These are phyloP conservation scores for Coemansia sp. DNA, from an alignment of 192 early-diverging fungal genomes.

Conservation along the genomic window DNA sequence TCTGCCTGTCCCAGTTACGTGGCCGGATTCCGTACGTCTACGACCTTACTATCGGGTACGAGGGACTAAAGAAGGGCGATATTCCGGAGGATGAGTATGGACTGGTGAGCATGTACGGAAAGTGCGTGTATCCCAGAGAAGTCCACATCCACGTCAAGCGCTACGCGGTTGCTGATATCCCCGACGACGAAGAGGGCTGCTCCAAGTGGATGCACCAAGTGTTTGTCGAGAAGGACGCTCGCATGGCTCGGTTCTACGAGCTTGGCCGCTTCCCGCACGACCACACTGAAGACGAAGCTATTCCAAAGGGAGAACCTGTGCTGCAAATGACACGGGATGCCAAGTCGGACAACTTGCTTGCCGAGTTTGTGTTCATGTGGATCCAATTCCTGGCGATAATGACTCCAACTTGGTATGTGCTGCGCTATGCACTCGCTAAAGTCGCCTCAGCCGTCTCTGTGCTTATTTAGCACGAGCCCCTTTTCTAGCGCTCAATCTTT, in stretches of 20 bases:
- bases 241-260: constrained; percentile 78
- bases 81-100: constrained; percentile 86
- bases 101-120: constrained; percentile 71
- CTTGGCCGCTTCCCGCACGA: constrained; percentile 66
- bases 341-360: constrained; percentile 10
- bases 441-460: neutral
- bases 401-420: constrained; percentile 29
- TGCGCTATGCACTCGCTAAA: constrained; percentile 7
- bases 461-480: neutral
- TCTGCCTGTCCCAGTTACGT: constrained; percentile 67
- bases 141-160: constrained; percentile 82
- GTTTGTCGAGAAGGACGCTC: constrained; percentile 82
- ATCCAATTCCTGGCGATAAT: constrained; percentile 41
- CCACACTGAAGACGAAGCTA: constrained; percentile 34
- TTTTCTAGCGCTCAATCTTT: neutral
- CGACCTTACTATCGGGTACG: constrained; percentile 89
- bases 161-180: constrained; percentile 64
- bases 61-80: constrained; percentile 67
- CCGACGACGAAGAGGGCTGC: constrained; percentile 69
- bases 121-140: constrained; percentile 67
- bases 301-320: constrained; percentile 31
- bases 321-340: constrained; percentile 20
- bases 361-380: constrained; percentile 47
- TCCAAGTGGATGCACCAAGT: constrained; percentile 71
- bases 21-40: constrained; percentile 72